Conservation (phyloP, 768 basidiomycete genomes). For the Kwoniella shandongensis region DNA sequence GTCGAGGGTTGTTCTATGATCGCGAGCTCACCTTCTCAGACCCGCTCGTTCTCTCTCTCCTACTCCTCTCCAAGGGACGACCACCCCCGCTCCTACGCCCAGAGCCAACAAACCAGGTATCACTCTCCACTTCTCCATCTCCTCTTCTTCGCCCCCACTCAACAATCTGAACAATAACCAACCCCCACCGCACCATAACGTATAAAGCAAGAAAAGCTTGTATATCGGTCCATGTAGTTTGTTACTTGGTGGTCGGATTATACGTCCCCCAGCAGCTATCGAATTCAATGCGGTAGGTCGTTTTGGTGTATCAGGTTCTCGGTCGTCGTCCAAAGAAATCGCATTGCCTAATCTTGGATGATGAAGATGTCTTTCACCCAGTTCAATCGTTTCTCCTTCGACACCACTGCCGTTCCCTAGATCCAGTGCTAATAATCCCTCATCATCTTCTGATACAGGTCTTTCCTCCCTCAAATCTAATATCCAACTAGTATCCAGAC, state of each 20-base stretch:
- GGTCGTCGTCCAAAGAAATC: slow-evolving; percentile 9
- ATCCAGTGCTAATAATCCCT: slow-evolving; percentile 7
- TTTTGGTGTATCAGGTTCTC: slow-evolving; percentile 16
- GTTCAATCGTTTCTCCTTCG: slow-evolving; percentile 11
- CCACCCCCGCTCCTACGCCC: slow-evolving; percentile 60
- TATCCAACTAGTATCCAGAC: slow-evolving; percentile 70
- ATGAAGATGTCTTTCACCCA: not conserved
- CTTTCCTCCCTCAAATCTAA: slow-evolving; percentile 59
- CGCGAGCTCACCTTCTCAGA: slow-evolving; percentile 79
- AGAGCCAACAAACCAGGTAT: slow-evolving; percentile 64
- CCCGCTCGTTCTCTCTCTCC: slow-evolving; percentile 71
- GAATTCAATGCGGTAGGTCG: slow-evolving; percentile 4
- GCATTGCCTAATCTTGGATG: not conserved
- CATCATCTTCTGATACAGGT: slow-evolving; percentile 12
- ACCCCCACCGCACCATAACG: slow-evolving; percentile 62
- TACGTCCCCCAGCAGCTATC: not conserved
- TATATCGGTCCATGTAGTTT: slow-evolving; percentile 57
- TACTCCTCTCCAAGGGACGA: slow-evolving; percentile 66
- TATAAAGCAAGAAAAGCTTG: slow-evolving; percentile 65
- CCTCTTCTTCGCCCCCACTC: slow-evolving; percentile 61
- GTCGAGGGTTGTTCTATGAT: no score
- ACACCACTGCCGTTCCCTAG: not conserved
- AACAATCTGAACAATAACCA: slow-evolving; percentile 69
- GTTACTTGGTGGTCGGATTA: slow-evolving; percentile 24
- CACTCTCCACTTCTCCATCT: slow-evolving; percentile 70